Evolutionary conservation across 73 alveolate genomes (phyloP), one percentile per base, ranked within the genome.

Genomic region (Stentor roeselii): DNA sequence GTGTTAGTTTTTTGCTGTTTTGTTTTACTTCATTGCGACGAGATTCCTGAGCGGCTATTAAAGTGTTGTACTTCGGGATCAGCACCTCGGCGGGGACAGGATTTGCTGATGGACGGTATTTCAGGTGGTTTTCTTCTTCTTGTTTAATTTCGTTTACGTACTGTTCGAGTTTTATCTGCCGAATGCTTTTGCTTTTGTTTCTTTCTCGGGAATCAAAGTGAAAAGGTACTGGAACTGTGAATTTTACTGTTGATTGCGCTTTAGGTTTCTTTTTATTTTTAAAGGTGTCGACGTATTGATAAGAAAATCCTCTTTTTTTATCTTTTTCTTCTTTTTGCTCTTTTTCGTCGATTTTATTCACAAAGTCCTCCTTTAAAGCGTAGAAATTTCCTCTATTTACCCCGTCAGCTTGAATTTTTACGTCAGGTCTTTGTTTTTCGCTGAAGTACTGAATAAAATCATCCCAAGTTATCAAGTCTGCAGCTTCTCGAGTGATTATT

Each of bases 151-250:
- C 87, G 27, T 39, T 85, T 2, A 90, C 59, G 90, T 84, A 84
- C 60, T 90, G 91, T 3, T 87, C 96, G 15, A 88, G 78, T 59
- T 90, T 87, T 60, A 80, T 32, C 77, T 90, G 91, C 61, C 93
- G 39, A 3, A 90, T 90, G 21, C 85, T n/a, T 74, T 87, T 90
- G 31, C 75, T 15, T 60, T 82, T 87, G 35, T 75, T 83, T 60
- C 84, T 87, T 35, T 88, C 93, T 74, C 96, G 83, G 2, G 82
- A 59, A 58, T 90, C 96, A 42, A 90, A 90, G 14, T 60, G 78
- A 60, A 87, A 90, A 31, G 96, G 96, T 60, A 39, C 75, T 36
- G 96, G 96, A 42, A 90, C 93, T 15, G 96, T 90, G 39, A 90
- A 59, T 1, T 78, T 58, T 85, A 61, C 83, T 30, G 83, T 87